A percentile compares a stretch with the other conserved stretches of the same genome.
phyloP scores from a whole-genome alignment of 177 flowering plant species.

The Tripterygium wilfordii region DNA sequence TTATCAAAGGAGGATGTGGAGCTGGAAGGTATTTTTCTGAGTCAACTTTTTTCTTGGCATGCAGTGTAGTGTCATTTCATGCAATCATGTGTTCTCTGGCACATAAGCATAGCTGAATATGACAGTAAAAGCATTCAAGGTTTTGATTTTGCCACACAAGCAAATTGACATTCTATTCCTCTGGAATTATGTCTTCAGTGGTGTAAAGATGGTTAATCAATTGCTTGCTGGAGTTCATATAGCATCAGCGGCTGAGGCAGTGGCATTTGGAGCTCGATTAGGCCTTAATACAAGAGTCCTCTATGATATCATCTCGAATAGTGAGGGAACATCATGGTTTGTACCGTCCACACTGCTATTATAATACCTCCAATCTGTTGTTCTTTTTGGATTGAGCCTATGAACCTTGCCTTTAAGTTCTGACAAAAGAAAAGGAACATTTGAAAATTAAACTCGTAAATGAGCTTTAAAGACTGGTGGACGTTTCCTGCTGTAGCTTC shows the following conservation, averaged over 20 bases:
- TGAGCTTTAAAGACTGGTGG: too few relatives aligned
- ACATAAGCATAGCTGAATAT: background rate
- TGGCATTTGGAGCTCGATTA: conserved; percentile 94
- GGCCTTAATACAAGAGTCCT: conserved; percentile 73
- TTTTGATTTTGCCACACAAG: too few relatives aligned
- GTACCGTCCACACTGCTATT: conserved; percentile 4
- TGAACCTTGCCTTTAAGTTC: background rate
- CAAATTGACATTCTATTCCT: conserved; percentile 10
- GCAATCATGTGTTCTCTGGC: background rate
- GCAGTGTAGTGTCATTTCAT: background rate
- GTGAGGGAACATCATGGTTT: conserved; percentile 87
- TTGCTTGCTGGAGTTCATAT: conserved; percentile 99
- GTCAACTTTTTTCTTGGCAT: background rate
- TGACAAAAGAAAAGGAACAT: too few relatives aligned
- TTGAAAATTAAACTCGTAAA: too few relatives aligned
- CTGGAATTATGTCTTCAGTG: conserved; percentile 34
- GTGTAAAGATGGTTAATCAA: conserved; percentile 96
- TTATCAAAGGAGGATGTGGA: conserved; percentile 89
- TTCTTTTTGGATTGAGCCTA: background rate
- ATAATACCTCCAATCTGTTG: too few relatives aligned
- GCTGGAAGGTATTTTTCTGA: conserved; percentile 75
- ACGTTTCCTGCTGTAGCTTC: too few relatives aligned
- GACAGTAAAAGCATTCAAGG: too few relatives aligned
- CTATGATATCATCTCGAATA: conserved; percentile 64
- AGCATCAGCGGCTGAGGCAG: conserved; percentile 95